A percentile compares a stretch with the other conserved stretches of the same genome.
phyloP scores from a whole-genome alignment of 1,284 basidiomycete species.

The Ceratobasidium sp. region DNA sequence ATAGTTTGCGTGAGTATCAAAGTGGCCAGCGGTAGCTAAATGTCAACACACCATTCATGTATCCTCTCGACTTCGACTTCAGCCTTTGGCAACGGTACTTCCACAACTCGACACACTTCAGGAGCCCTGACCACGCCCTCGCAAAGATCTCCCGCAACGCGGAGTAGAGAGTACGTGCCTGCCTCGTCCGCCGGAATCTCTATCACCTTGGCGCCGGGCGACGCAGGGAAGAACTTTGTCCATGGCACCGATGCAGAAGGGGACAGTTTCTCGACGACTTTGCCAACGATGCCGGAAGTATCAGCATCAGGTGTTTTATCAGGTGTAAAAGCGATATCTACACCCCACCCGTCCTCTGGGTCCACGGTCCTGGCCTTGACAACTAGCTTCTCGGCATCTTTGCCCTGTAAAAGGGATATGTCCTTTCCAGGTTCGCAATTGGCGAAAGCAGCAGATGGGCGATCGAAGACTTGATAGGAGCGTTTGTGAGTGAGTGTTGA shows the following conservation, averaged over 20 bases:
- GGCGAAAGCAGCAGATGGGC: conserved; percentile 76
- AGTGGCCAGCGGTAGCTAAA: not conserved
- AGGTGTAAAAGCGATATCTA: conserved; percentile 5
- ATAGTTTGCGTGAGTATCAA: not conserved
- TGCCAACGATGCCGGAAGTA: conserved; percentile 43
- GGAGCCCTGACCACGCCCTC: conserved; percentile 83
- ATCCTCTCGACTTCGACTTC: conserved; percentile 90
- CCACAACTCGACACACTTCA: conserved; percentile 74
- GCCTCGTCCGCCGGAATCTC: conserved; percentile 64
- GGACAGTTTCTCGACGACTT: conserved; percentile 44
- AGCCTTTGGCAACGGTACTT: conserved; percentile 77
- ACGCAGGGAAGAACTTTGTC: conserved; percentile 64
- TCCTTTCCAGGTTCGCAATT: conserved; percentile 77
- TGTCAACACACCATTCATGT: conserved; percentile 78
- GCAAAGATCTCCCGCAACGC: conserved; percentile 78
- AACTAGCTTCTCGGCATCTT: conserved; percentile 54
- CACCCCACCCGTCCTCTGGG: conserved; percentile 27
- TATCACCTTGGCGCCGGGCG: conserved; percentile 58
- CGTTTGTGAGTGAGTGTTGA: conserved; percentile 52
- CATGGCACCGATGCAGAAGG: conserved; percentile 50
- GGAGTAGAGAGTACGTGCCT: conserved; percentile 83
- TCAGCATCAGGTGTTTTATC: not conserved
- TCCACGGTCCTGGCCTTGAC: conserved; percentile 10
- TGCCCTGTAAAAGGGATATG: conserved; percentile 75
- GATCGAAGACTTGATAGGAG: conserved; percentile 76